These are phyloP conservation scores for Helichrysum umbraculigerum DNA, from an alignment of 129 eudicot species.

Conservation along the genomic window DNA sequence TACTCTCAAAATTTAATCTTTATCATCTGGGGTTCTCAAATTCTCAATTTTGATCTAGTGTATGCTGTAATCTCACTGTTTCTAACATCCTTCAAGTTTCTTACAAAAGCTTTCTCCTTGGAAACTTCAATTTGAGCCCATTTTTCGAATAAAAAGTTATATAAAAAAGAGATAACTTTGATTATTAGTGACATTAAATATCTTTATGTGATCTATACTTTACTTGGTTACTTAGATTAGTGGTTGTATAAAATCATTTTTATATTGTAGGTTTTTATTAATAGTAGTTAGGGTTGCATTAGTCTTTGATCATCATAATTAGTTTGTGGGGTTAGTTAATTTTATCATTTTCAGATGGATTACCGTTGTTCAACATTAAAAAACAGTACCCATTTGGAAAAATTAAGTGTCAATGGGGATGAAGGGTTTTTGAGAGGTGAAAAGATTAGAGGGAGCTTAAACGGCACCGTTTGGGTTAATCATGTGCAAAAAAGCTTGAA, in stretches of 20 bases:
- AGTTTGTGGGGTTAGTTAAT: slow-evolving; percentile 11
- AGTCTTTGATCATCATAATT: slow-evolving; percentile 24
- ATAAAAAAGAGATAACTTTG: slow-evolving; percentile 33
- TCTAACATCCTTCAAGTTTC: slow-evolving; percentile 33
- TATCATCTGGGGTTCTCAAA: slow-evolving; percentile 25
- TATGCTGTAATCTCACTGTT: slow-evolving; percentile 19
- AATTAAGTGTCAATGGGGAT: slow-evolving; percentile 34
- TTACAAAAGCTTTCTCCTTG: slow-evolving; percentile 21
- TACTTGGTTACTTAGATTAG: slow-evolving; percentile 74
- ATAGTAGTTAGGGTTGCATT: slow-evolving; percentile 28
- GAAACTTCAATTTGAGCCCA: slow-evolving; percentile 35
- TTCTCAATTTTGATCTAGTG: not conserved
- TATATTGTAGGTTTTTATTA: slow-evolving; percentile 13
- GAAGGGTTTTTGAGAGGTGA: slow-evolving; percentile 64
- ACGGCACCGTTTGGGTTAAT: slow-evolving; percentile 41
- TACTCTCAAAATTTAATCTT: slow-evolving; percentile 17
- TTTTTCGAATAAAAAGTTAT: slow-evolving; percentile 15
- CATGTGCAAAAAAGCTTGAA: slow-evolving; percentile 45
- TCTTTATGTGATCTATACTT: slow-evolving; percentile 77
- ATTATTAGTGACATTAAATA: slow-evolving; percentile 29
- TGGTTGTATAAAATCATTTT: slow-evolving; percentile 30
- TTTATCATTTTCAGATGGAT: slow-evolving; percentile 47
- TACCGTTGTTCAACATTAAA: slow-evolving; percentile 61
- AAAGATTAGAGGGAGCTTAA: slow-evolving; percentile 55
- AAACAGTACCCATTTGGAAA: slow-evolving; percentile 47